Percentiles rank a stretch among this genome's conserved stretches.
phyloP scores from a whole-genome alignment of 2,329 filamentous ascomycete species.

The Albifimbria verrucaria region DNA sequence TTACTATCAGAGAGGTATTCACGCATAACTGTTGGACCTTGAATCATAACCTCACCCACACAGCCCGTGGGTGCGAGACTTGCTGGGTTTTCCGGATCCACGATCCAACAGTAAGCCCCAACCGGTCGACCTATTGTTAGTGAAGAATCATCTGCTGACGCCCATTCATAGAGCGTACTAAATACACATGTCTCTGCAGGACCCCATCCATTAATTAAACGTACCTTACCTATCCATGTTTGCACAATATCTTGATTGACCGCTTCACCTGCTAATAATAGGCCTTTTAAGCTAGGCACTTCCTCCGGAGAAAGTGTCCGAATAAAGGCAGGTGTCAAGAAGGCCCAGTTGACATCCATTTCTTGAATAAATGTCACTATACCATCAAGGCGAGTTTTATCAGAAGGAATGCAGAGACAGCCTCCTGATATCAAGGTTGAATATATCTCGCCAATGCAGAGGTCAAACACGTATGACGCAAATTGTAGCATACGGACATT shows the following conservation, averaged over 20 bases:
- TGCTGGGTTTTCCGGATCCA: constrained; percentile 12
- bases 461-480: constrained; percentile 18
- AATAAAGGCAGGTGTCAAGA: constrained; percentile 8
- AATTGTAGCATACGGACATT: constrained; percentile 16
- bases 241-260: constrained; percentile 2
- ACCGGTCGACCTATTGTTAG: constrained; percentile 7
- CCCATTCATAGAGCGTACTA: constrained; percentile 6
- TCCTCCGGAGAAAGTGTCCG: constrained; percentile 4
- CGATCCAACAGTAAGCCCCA: constrained; percentile 12
- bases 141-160: not conserved
- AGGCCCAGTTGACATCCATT: constrained; percentile 2
- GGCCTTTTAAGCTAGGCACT: constrained; percentile 7
- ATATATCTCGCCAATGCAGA: constrained; percentile 16
- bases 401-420: constrained; percentile 16
- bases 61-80: constrained; percentile 10
- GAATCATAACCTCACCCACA: constrained; percentile 14
- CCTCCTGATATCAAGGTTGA: constrained; percentile 10
- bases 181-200: constrained; percentile 16
- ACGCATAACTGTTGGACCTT: constrained; percentile 14
- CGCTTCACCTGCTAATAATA: constrained; percentile 10
- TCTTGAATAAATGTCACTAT: constrained; percentile 7
- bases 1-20: constrained; percentile 18
- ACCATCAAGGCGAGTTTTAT: not conserved
- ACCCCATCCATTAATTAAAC: constrained; percentile 11
- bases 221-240: constrained; percentile 5